Evolutionary conservation across 1,284 basidiomycete genomes (phyloP).

Genomic region (Sanghuangporus weigelae): DNA sequence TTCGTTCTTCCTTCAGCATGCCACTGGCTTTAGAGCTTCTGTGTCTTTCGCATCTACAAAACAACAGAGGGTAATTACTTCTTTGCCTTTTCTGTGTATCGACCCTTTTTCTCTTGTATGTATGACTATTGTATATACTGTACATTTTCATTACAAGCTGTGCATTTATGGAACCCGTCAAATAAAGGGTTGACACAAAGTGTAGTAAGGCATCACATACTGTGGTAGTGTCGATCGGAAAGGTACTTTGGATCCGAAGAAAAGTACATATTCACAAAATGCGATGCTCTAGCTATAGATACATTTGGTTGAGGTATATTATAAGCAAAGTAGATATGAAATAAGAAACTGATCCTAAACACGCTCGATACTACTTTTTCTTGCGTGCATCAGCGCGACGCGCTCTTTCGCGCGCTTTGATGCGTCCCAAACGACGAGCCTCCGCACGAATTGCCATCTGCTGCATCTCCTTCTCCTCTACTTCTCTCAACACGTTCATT

Average conservation of each 20-base stretch:
- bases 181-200: too few relatives aligned
- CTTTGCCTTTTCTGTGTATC: too few relatives aligned
- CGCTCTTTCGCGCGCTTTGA: neutral
- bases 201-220: too few relatives aligned
- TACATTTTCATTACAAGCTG: too few relatives aligned
- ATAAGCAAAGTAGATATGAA: neutral
- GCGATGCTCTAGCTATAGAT: constrained; percentile 1
- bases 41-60: neutral
- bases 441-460: neutral
- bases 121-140: too few relatives aligned
- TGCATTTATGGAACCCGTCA: too few relatives aligned
- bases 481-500: constrained; percentile 40
- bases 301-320: neutral
- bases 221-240: too few relatives aligned
- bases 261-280: neutral
- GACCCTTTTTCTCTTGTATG: neutral
- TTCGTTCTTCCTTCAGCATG: constrained; percentile 5
- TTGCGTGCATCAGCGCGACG: neutral
- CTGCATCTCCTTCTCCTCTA: neutral
- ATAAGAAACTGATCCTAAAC: neutral
- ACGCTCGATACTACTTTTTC: too few relatives aligned
- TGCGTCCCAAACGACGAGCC: constrained; percentile 5
- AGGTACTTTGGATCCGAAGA: neutral
- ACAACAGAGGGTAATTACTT: neutral
- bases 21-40: constrained; percentile 4